Evolutionary conservation across 163 green algal genomes (phyloP).

Genomic region (Chlamydomonas reinhardtii): DNA sequence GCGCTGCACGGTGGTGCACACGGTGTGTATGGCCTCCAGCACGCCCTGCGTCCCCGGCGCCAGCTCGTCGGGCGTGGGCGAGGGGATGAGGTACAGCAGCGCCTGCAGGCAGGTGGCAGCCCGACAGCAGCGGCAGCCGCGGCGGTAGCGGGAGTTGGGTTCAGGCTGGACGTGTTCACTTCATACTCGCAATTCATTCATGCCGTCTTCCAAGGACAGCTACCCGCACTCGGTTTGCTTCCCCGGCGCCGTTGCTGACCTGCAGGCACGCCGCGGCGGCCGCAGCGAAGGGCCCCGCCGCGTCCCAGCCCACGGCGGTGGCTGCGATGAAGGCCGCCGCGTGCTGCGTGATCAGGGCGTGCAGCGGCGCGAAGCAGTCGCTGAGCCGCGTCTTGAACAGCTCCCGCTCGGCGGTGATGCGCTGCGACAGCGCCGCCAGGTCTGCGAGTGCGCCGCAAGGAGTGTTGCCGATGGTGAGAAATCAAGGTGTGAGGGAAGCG

Average conservation of each 20-base stretch:
- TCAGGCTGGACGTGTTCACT: too few species aligned
- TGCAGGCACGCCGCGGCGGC: constrained; percentile 47
- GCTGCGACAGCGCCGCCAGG: constrained; percentile 54
- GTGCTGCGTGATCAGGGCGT: constrained; percentile 51
- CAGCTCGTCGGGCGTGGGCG: constrained; percentile 39
- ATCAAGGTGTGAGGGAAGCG: too few species aligned
- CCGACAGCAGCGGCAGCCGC: too few species aligned
- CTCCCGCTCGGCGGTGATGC: constrained; percentile 66
- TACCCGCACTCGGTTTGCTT: too few species aligned
- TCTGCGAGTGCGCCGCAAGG: too few species aligned
- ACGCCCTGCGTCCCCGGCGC: constrained; percentile 52
- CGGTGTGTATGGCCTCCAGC: constrained; percentile 60
- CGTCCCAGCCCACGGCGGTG: constrained; percentile 47
- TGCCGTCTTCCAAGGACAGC: too few species aligned
- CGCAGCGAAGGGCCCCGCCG: constrained; percentile 60
- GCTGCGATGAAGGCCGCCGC: constrained; percentile 21
- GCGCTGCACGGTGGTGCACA: constrained; percentile 47
- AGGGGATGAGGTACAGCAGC: constrained; percentile 65
- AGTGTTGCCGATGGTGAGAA: too few species aligned
- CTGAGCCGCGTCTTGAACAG: constrained; percentile 60
- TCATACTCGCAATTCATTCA: too few species aligned
- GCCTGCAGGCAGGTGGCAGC: constrained; percentile 44
- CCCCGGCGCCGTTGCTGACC: too few species aligned
- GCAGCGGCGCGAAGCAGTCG: constrained; percentile 62
- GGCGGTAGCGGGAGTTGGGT: too few species aligned